phyloP scores from a whole-genome alignment of 164 flowering plant species.

The Akebia trifoliata region DNA sequence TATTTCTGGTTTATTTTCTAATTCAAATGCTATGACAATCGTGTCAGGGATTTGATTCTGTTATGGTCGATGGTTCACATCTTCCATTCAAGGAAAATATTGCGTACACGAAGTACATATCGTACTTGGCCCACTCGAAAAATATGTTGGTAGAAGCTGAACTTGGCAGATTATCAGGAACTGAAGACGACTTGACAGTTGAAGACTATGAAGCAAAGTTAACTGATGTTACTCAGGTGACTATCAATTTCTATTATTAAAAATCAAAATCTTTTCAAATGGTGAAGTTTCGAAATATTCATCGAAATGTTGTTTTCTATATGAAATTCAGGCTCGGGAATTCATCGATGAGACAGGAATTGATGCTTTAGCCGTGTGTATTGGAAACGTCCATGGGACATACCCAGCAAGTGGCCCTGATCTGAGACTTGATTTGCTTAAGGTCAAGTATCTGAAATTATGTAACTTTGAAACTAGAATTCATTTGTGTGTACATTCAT shows the following conservation, averaged over 20 bases:
- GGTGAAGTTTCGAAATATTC: background rate
- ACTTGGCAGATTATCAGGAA: conserved; percentile 94
- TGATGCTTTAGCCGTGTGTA: conserved; percentile 97
- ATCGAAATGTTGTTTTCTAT: background rate
- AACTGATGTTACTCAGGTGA: conserved; percentile 82
- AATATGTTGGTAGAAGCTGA: conserved; percentile 89
- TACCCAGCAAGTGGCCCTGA: conserved; percentile 91
- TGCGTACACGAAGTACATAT: conserved; percentile 58
- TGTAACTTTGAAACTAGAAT: background rate
- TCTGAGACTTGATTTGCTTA: conserved; percentile 87
- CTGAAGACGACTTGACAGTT: conserved; percentile 92
- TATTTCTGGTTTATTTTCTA: background rate
- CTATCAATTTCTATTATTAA: background rate
- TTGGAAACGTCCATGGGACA: conserved; percentile 97
- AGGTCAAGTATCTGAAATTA: conserved; percentile 40
- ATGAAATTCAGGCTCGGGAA: conserved; percentile 67
- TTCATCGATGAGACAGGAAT: conserved; percentile 82
- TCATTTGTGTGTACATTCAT: background rate
- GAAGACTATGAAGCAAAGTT: conserved; percentile 91
- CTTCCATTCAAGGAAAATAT: conserved; percentile 78
- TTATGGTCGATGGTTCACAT: conserved; percentile 98
- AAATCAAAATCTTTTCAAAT: background rate
- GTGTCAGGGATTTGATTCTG: conserved; percentile 83
- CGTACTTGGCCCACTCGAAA: conserved; percentile 65
- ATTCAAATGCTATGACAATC: conserved; percentile 5